phyloP scores from a whole-genome alignment of 1,139 yeast species.

The Scheffersomyces quercinus region DNA sequence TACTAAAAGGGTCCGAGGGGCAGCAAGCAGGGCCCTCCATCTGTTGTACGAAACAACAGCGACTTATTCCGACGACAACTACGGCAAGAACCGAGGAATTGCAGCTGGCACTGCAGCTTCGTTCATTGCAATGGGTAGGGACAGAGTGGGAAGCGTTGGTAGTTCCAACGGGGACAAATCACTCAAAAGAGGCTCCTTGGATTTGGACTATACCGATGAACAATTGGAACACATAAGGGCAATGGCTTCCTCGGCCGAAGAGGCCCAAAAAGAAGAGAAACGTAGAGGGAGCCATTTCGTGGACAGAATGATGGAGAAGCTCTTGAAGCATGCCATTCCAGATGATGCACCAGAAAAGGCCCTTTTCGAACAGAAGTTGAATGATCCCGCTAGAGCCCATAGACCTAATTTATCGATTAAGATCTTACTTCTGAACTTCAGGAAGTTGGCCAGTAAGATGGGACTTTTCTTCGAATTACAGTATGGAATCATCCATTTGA shows the following conservation, averaged over 20 bases:
- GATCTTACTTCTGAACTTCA: conserved; percentile 50
- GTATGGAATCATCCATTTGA: conserved; percentile 52
- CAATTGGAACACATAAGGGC: conserved; percentile 18
- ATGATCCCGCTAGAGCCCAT: conserved; percentile 45
- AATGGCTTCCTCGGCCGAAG: conserved; percentile 29
- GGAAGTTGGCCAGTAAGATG: conserved; percentile 53
- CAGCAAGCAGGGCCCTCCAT: conserved; percentile 10
- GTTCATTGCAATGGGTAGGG: conserved; percentile 54
- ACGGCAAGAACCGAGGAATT: conserved; percentile 45
- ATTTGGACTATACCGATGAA: conserved; percentile 12
- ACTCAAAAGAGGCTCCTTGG: conserved; percentile 9
- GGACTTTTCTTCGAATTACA: conserved; percentile 55
- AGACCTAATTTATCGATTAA: conserved; percentile 54
- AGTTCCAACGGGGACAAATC: conserved; percentile 5
- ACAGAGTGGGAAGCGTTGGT: conserved; percentile 27
- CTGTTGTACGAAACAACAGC: conserved; percentile 22
- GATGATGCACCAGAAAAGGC: conserved; percentile 48
- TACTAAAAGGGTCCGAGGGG: background rate
- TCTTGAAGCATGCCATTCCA: conserved; percentile 51
- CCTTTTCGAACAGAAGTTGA: conserved; percentile 41
- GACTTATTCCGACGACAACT: conserved; percentile 28
- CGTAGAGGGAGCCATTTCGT: conserved; percentile 46
- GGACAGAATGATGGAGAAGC: conserved; percentile 56
- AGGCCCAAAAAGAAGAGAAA: conserved; percentile 12
- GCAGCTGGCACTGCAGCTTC: conserved; percentile 64